Evolutionary conservation across 2,329 filamentous ascomycete species (phyloP).

Genomic region (Fusarium piperis): DNA sequence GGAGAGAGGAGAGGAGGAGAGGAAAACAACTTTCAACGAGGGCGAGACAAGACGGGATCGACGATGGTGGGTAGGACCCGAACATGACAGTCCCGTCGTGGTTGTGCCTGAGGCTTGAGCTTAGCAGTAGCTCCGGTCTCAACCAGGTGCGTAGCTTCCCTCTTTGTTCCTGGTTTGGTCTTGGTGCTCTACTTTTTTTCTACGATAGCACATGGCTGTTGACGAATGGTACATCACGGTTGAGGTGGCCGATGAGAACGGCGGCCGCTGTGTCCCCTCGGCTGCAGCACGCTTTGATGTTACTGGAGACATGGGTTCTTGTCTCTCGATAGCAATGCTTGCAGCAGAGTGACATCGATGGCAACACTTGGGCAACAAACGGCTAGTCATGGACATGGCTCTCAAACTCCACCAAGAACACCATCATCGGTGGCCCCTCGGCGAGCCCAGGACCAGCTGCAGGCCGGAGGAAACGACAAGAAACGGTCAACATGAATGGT

Average conservation of each 20-base stretch:
- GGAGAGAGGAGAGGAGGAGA: slow-evolving; percentile 20
- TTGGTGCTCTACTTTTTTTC: slow-evolving; percentile 5
- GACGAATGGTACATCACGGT: slow-evolving; percentile 12
- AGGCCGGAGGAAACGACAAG: neutral
- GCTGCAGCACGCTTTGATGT: slow-evolving; percentile 3
- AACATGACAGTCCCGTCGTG: slow-evolving; percentile 28
- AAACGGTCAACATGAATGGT: neutral
- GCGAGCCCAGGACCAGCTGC: slow-evolving; percentile 9
- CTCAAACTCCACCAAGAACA: slow-evolving; percentile 34
- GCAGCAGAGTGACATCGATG: slow-evolving; percentile 33
- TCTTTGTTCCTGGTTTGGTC: slow-evolving; percentile 17
- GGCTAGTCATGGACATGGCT: slow-evolving; percentile 22
- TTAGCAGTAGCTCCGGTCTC: slow-evolving; percentile 5
- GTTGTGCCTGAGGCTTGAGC: slow-evolving; percentile 38
- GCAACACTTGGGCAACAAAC: slow-evolving; percentile 21
- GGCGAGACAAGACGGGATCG: slow-evolving; percentile 32
- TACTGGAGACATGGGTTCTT: slow-evolving; percentile 21
- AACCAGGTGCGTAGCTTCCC: slow-evolving; percentile 21
- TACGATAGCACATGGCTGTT: slow-evolving; percentile 26
- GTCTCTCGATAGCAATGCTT: slow-evolving; percentile 21
- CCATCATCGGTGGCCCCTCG: slow-evolving; percentile 32
- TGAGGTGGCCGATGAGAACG: slow-evolving; percentile 27
- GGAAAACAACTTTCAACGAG: slow-evolving; percentile 22
- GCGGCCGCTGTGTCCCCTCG: slow-evolving; percentile 31
- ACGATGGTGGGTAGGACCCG: slow-evolving; percentile 41